phyloP scores from a whole-genome alignment of 2,329 filamentous ascomycete species.

The Sclerotinia trifoliorum region DNA sequence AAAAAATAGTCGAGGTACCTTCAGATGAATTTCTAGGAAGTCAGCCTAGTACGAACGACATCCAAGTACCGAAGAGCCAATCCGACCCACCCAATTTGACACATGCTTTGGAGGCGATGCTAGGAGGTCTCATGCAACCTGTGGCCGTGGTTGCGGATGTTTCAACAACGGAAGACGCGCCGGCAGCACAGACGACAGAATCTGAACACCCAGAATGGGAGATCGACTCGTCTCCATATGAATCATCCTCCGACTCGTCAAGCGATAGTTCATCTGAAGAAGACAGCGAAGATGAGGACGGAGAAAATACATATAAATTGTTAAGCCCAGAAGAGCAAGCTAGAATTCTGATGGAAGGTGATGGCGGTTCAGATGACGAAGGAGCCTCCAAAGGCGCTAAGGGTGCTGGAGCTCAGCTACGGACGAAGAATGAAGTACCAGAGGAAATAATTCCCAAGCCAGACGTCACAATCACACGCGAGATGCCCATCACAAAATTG shows the following conservation, averaged over 20 bases:
- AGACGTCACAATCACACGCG: constrained; percentile 70
- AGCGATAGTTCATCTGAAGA: constrained; percentile 54
- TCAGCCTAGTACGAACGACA: background rate
- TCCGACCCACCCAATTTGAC: constrained; percentile 31
- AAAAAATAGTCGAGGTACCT: background rate
- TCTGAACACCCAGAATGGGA: constrained; percentile 75
- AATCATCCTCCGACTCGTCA: constrained; percentile 61
- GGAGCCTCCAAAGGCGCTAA: constrained; percentile 49
- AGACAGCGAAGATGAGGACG: constrained; percentile 54
- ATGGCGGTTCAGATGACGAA: constrained; percentile 77
- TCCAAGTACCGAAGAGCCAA: background rate
- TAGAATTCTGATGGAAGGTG: constrained; percentile 79
- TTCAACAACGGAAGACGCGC: background rate
- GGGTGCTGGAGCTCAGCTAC: constrained; percentile 51
- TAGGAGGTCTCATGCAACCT: constrained; percentile 33
- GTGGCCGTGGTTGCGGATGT: background rate
- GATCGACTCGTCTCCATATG: constrained; percentile 72
- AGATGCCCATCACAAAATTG: constrained; percentile 74
- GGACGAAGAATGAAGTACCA: constrained; percentile 77
- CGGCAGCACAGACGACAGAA: constrained; percentile 22
- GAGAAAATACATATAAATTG: constrained; percentile 63
- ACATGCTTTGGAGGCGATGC: constrained; percentile 36
- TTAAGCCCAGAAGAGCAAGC: constrained; percentile 81
- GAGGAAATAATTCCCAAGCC: constrained; percentile 70
- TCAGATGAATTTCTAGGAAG: background rate